phyloP scores from a whole-genome alignment of 1,284 basidiomycete genomes.

The Pyrrhoderma noxium region DNA sequence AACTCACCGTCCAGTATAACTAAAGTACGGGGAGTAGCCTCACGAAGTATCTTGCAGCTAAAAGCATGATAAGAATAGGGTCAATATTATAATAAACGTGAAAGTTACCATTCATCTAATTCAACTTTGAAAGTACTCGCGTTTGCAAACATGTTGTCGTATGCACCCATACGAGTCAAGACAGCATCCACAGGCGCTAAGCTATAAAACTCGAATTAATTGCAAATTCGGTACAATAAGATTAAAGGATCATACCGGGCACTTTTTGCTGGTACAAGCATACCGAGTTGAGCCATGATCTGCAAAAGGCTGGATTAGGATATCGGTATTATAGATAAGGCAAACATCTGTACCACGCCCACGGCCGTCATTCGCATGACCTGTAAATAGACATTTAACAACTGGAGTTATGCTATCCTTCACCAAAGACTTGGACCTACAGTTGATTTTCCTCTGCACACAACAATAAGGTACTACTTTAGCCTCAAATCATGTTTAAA shows the following conservation, averaged over 20 bases:
- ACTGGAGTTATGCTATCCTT: neutral
- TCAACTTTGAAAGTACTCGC: constrained; percentile 96
- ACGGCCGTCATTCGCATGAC: constrained; percentile 95
- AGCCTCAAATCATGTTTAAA: too few species aligned
- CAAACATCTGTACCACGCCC: constrained; percentile 50
- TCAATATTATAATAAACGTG: neutral
- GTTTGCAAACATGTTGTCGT: constrained; percentile 95
- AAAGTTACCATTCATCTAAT: constrained; percentile 79
- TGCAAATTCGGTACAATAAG: neutral
- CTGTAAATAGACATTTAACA: constrained; percentile 29
- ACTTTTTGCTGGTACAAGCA: constrained; percentile 84
- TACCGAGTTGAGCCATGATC: constrained; percentile 98
- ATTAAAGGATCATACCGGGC: constrained; percentile 54
- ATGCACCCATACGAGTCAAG: constrained; percentile 97
- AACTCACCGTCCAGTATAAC: constrained; percentile 87
- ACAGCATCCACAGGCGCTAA: constrained; percentile 91
- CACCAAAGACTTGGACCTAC: constrained; percentile 33
- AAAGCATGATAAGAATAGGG: neutral
- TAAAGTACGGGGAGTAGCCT: constrained; percentile 85
- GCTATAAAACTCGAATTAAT: constrained; percentile 30
- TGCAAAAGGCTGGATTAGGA: constrained; percentile 23
- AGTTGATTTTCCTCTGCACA: constrained; percentile 87
- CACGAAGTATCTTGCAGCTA: constrained; percentile 85
- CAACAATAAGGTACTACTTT: too few species aligned
- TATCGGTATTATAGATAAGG: neutral